These are phyloP conservation scores for Globisporangium okanoganense DNA, from an alignment of 352 stramenopile species.

Conservation along the genomic window DNA sequence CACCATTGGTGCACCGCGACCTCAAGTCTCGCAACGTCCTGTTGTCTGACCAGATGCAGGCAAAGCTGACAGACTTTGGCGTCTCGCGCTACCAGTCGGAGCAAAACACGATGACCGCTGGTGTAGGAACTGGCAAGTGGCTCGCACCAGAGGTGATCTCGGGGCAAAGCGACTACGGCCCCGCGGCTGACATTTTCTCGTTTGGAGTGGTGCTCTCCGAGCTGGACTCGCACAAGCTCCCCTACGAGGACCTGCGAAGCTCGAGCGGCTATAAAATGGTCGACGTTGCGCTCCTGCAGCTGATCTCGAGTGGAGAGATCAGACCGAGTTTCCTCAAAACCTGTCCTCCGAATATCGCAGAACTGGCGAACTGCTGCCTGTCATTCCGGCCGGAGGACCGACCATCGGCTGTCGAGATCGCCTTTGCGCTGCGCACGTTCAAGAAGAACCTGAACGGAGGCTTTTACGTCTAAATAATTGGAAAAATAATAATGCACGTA, in stretches of 20 bases:
- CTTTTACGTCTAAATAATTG: no score
- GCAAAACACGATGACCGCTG: slow-evolving; percentile 45
- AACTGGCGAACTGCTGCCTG: slow-evolving; percentile 31
- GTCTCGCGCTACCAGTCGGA: slow-evolving; percentile 33
- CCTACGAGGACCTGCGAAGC: slow-evolving; percentile 27
- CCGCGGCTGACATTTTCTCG: slow-evolving; percentile 43
- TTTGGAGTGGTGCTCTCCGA: slow-evolving; percentile 42
- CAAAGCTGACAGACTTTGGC: slow-evolving; percentile 62
- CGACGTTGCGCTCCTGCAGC: slow-evolving; percentile 31
- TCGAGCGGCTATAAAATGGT: slow-evolving; percentile 21
- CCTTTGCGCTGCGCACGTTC: slow-evolving; percentile 28
- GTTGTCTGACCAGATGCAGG: neutral
- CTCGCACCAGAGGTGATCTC: slow-evolving; percentile 42
- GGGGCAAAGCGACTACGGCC: slow-evolving; percentile 21
- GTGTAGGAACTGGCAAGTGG: slow-evolving; percentile 25
- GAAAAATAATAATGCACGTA: no score
- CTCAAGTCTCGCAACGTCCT: slow-evolving; percentile 28
- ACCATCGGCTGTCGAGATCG: slow-evolving; percentile 21
- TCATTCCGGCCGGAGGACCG: slow-evolving; percentile 20
- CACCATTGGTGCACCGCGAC: slow-evolving; percentile 14
- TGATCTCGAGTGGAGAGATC: slow-evolving; percentile 29
- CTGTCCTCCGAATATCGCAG: slow-evolving; percentile 21
- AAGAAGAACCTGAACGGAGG: no score
- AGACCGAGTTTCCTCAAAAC: slow-evolving; percentile 17
- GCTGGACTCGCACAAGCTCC: slow-evolving; percentile 43